These are phyloP conservation scores for Perkinsus chesapeaki DNA, from an alignment of 169 alveolate species.

Conservation along the genomic window DNA sequence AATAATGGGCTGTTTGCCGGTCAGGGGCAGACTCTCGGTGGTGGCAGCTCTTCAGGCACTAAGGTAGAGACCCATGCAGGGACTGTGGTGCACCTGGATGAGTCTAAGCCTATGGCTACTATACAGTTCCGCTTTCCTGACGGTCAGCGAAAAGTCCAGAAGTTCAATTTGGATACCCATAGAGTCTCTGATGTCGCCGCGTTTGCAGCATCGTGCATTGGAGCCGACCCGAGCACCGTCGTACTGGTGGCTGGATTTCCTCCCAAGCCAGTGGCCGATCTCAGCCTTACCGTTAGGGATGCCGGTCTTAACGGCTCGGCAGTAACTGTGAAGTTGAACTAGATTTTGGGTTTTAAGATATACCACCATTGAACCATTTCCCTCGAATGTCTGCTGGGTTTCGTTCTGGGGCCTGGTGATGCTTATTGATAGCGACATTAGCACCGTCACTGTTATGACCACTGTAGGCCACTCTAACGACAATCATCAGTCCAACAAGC, in stretches of 20 bases:
- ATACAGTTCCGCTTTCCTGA: not conserved
- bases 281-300: not conserved
- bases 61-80: not conserved
- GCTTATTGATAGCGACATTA: no score
- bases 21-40: not conserved
- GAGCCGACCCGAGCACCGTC: not conserved
- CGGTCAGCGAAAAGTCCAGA: not conserved
- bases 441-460: no score
- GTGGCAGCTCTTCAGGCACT: not conserved
- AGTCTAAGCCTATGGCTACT: not conserved
- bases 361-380: not conserved
- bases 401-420: not conserved
- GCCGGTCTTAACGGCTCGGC: not conserved
- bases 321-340: not conserved
- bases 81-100: not conserved
- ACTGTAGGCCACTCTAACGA: no score
- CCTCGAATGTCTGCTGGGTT: not conserved
- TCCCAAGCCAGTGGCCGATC: not conserved
- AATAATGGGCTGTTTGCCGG: not conserved
- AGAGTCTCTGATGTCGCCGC: not conserved
- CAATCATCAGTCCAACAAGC: not conserved
- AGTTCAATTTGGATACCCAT: not conserved
- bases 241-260: not conserved
- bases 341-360: no score
- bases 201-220: not conserved